These are phyloP conservation scores for Brassica hybrid DNA, from an alignment of 441 rosid genomes.

Conservation along the genomic window DNA sequence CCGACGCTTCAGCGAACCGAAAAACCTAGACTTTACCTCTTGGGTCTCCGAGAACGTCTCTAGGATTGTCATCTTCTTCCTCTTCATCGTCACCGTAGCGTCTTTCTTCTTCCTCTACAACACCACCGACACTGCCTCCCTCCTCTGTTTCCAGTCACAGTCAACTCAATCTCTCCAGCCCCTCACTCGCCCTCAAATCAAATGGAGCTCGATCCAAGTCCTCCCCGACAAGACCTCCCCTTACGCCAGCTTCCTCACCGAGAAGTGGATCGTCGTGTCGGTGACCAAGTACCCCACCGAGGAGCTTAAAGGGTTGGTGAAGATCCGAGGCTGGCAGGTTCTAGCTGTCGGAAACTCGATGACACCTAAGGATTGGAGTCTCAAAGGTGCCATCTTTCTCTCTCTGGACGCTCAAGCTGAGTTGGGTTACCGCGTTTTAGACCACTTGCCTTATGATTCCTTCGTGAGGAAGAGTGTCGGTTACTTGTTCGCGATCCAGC, in stretches of 20 bases:
- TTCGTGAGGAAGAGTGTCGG: slow-evolving; percentile 82
- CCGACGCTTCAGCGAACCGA: slow-evolving; percentile 60
- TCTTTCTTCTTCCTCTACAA: slow-evolving; percentile 69
- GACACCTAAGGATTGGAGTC: slow-evolving; percentile 79
- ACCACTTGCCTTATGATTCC: slow-evolving; percentile 77
- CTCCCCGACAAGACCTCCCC: slow-evolving; percentile 63
- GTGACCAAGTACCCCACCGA: slow-evolving; percentile 76
- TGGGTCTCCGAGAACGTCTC: slow-evolving; percentile 72
- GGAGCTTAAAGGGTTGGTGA: slow-evolving; percentile 58
- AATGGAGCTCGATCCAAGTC: slow-evolving; percentile 64
- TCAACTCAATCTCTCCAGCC: slow-evolving; percentile 58
- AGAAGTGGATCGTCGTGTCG: slow-evolving; percentile 81
- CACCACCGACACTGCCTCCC: slow-evolving; percentile 62
- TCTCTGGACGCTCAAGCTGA: slow-evolving; percentile 81
- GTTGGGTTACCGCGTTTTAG: slow-evolving; percentile 68
- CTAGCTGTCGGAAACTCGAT: slow-evolving; percentile 79
- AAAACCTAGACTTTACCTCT: slow-evolving; percentile 76
- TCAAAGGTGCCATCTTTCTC: slow-evolving; percentile 81
- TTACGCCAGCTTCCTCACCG: slow-evolving; percentile 67
- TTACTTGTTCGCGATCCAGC: slow-evolving; percentile 92
- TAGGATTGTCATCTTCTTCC: slow-evolving; percentile 50
- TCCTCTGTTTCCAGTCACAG: slow-evolving; percentile 62
- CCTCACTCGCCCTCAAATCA: slow-evolving; percentile 57
- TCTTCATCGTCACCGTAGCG: slow-evolving; percentile 59
- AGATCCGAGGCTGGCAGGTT: slow-evolving; percentile 86